A percentile compares a stretch with the other conserved stretches of the same genome.
These are phyloP conservation scores for Paramecium caudatum DNA, from an alignment of 73 alveolate genomes.

Conservation along the genomic window DNA sequence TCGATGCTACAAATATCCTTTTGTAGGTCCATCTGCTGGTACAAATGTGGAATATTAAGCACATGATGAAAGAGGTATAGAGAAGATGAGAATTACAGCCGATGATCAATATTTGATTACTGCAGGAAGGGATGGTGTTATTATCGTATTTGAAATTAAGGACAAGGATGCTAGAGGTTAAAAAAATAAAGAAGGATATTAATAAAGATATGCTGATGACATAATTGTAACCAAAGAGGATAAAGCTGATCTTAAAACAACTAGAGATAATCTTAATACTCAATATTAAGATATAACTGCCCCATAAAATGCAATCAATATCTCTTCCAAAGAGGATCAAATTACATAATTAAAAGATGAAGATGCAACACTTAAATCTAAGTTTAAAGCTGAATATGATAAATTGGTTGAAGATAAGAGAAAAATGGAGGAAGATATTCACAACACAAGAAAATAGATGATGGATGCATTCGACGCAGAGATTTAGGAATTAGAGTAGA, in stretches of 20 bases:
- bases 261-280: slow-evolving; percentile 81
- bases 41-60: slow-evolving; percentile 85
- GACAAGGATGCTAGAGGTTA: slow-evolving; percentile 87
- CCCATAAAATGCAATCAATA: slow-evolving; percentile 81
- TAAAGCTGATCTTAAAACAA: slow-evolving; percentile 83
- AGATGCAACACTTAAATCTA: slow-evolving; percentile 74
- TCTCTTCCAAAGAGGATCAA: slow-evolving; percentile 79
- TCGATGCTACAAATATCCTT: slow-evolving; percentile 78
- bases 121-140: slow-evolving; percentile 90
- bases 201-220: slow-evolving; percentile 82
- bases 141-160: slow-evolving; percentile 87
- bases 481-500: slow-evolving; percentile 61
- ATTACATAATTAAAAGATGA: slow-evolving; percentile 83
- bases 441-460: slow-evolving; percentile 77
- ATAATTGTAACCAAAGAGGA: slow-evolving; percentile 88
- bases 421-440: slow-evolving; percentile 81
- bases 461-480: slow-evolving; percentile 67
- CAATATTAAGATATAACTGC: slow-evolving; percentile 80
- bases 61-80: slow-evolving; percentile 91
- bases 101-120: slow-evolving; percentile 90
- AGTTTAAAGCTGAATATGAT: slow-evolving; percentile 78
- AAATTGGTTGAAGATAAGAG: slow-evolving; percentile 77
- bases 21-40: slow-evolving; percentile 73
- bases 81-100: slow-evolving; percentile 90
- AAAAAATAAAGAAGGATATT: slow-evolving; percentile 84